phyloP scores from a whole-genome alignment of 176 grass and related monocot genomes.

The Aegilops umbellulata region DNA sequence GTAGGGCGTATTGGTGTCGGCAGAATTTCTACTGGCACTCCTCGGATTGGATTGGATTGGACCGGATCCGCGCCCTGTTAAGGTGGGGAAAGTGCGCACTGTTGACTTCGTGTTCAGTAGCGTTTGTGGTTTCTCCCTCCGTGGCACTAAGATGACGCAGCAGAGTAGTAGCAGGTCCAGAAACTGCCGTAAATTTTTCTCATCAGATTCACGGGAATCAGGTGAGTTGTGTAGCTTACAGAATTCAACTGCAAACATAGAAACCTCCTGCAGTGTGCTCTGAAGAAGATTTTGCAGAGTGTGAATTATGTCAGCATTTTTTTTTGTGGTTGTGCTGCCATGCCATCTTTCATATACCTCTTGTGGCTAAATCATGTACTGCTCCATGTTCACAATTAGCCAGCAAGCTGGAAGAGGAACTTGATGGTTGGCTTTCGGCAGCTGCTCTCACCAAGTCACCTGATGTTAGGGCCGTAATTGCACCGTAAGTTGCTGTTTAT shows the following conservation, averaged over 20 bases:
- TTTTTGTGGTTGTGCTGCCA: background rate
- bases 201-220: background rate
- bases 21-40: background rate
- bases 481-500: constrained; percentile 67
- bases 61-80: background rate
- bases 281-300: background rate
- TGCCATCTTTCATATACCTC: too few species aligned
- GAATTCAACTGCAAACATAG: background rate
- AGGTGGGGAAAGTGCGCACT: background rate
- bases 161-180: background rate
- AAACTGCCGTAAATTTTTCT: background rate
- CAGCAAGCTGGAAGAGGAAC: constrained; percentile 80
- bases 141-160: background rate
- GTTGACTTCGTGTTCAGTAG: background rate
- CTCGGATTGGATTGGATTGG: background rate
- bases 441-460: constrained; percentile 73
- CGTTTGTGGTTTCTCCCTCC: background rate
- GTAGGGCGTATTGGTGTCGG: background rate
- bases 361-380: constrained; percentile 26
- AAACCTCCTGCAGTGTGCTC: background rate
- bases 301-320: background rate
- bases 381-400: constrained; percentile 50
- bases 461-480: constrained; percentile 87
- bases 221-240: background rate
- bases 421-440: constrained; percentile 64